Base-by-base conservation (phyloP, 2,329 filamentous ascomycete species). In the Colletotrichum chlorophyti region DNA sequence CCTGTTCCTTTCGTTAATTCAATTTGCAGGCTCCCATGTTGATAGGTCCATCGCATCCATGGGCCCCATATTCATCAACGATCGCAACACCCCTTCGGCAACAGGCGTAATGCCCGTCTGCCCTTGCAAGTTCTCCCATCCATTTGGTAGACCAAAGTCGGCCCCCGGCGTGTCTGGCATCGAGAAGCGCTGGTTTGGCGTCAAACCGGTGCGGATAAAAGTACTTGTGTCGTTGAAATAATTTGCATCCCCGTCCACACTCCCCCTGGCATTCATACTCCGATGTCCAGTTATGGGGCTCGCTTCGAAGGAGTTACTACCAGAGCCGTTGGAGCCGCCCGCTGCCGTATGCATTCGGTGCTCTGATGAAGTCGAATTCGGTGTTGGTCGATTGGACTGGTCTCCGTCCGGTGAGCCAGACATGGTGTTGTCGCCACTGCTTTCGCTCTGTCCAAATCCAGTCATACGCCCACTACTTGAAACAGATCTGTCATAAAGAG, bases 21-120 rank as follows among this genome's bases (percentile, higher is more conserved):
- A 64, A 32, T 68, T 58, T 10, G 65, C 62, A 8, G 67, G 69
- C 55, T 81, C 79, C 81, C 81, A 83, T 27, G 75, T 70, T 14
- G 73, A 74, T 57, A 83, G 70, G 63, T 84, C 83, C 81, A 88
- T 85, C 10, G 80, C 79, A 63, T 87, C 84, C 78, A 88, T 84
- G 0, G 83, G 76, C 7, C 80, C 81, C 74, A 86, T 80, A 52
- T 79, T 81, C 79, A 86, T 83, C 53, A 87, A 71, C 8, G 82
- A 79, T 55, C 82, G 75, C 42, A 87, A 70, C 38, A 87, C 78
- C 0, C 83, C 83, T 45, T 87, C 83, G 0, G 82, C 79, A 12
- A 84, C 79, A 5, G 82, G 82, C 17, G 81, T 81, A 73, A 85
- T 81, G 8, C 76, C 79, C 15, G 75, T 70, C 49, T 79, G 75